Conservation (phyloP, 1,284 basidiomycete genomes). For the Cronartium quercuum region DNA sequence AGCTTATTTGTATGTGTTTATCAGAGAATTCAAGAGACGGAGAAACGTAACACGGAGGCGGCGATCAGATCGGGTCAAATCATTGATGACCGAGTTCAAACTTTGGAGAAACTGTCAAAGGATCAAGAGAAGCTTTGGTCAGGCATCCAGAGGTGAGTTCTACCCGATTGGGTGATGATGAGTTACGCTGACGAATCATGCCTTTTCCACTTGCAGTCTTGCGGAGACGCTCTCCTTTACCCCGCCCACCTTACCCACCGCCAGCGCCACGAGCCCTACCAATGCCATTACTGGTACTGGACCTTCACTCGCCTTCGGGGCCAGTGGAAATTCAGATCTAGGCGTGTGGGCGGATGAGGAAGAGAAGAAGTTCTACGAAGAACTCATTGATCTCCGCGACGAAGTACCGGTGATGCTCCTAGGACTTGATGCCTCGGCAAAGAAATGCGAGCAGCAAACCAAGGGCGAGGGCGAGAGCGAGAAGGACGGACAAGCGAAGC, state of each 20-base stretch:
- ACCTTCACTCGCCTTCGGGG: conserved; percentile 20
- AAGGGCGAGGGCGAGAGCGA: not conserved
- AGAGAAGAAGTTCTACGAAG: conserved; percentile 88
- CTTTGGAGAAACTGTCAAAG: conserved; percentile 96
- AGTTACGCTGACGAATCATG: not conserved
- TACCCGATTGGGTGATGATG: not conserved
- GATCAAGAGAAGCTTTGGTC: conserved; percentile 72
- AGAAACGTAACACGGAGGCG: conserved; percentile 91
- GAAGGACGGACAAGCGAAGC: not conserved
- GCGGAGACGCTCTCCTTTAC: conserved; percentile 30
- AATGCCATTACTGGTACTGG: conserved; percentile 35
- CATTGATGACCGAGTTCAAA: conserved; percentile 96
- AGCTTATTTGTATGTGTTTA: not conserved
- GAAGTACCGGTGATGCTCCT: conserved; percentile 81
- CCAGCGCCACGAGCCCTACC: not conserved
- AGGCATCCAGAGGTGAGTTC: conserved; percentile 23
- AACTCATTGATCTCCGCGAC: conserved; percentile 81
- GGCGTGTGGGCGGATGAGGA: conserved; percentile 97
- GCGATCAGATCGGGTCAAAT: conserved; percentile 98
- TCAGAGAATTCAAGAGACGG: conserved; percentile 89
- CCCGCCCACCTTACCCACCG: conserved; percentile 26
- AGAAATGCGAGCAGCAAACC: conserved; percentile 1
- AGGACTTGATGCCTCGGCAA: conserved; percentile 53
- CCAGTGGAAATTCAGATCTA: conserved; percentile 25
- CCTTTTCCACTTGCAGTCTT: not conserved